Conservation (phyloP, 495 filamentous ascomycete genomes). For the Talaromyces trachyspermus region DNA sequence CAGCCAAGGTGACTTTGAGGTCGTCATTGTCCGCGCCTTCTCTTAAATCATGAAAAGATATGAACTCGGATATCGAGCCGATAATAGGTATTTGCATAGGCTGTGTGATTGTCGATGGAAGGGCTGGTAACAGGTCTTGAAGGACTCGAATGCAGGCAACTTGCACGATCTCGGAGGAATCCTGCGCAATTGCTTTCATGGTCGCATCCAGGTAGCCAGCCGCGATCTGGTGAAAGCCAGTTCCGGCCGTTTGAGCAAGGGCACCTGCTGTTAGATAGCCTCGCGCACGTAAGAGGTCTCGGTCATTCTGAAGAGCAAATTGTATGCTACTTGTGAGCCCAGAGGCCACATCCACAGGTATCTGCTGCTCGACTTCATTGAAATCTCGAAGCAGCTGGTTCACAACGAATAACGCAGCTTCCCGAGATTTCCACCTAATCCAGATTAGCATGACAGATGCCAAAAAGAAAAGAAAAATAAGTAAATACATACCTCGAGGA, state of each 20-base stretch:
- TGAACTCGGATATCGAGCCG: slow-evolving; percentile 65
- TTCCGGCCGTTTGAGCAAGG: slow-evolving; percentile 52
- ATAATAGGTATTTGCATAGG: slow-evolving; percentile 69
- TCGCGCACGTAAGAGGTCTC: slow-evolving; percentile 69
- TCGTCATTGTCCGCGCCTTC: slow-evolving; percentile 84
- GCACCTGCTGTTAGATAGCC: slow-evolving; percentile 78
- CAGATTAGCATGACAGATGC: background rate
- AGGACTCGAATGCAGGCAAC: slow-evolving; percentile 85
- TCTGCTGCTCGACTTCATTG: slow-evolving; percentile 58
- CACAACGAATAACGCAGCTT: slow-evolving; percentile 76
- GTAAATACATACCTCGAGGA: slow-evolving; percentile 43
- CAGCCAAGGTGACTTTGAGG: slow-evolving; percentile 79
- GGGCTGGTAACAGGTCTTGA: slow-evolving; percentile 67
- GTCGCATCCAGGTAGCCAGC: slow-evolving; percentile 64
- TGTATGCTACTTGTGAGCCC: slow-evolving; percentile 72
- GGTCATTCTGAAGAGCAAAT: slow-evolving; percentile 61
- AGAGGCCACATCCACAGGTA: slow-evolving; percentile 57
- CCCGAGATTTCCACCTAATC: slow-evolving; percentile 53
- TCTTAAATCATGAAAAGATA: slow-evolving; percentile 68
- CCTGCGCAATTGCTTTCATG: slow-evolving; percentile 63
- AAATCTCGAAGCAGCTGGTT: slow-evolving; percentile 77
- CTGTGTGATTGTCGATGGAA: slow-evolving; percentile 42
- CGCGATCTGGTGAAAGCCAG: slow-evolving; percentile 45
- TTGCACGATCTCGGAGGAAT: slow-evolving; percentile 78
- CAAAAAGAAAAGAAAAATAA: background rate